Evolutionary conservation across 352 stramenopile species (phyloP), one percentile per base, ranked within the genome.

Genomic region (Phytophthora kernoviae): DNA sequence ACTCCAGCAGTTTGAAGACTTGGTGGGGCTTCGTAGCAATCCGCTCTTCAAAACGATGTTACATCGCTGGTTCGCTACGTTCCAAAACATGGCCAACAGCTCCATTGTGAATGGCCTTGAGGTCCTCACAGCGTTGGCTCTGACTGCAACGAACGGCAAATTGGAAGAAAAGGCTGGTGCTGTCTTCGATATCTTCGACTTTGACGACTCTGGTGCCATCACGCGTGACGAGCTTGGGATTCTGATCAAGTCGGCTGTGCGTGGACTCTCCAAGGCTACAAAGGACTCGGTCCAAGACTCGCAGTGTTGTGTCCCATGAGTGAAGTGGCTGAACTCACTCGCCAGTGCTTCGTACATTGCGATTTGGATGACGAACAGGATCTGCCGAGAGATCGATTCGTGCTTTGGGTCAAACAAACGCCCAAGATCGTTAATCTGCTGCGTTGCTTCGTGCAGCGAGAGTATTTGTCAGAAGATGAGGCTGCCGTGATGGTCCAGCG

Each of bases 161-260:
- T 50, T 88, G 5, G 55, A 74, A 4, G 80, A 90, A 58, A 90
- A 90, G 24, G 68, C 77, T 6, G 63, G 64, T 15, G 69, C 75
- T n/a, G 67, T 90, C 0, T 92, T 92, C 27, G 81, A 88, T 45
- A 69, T 88, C 17, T 92, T 92, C 36, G 83, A 92, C 63, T 92
- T 92, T 58, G 79, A 92, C 54, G 64, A 75, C 20, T 88, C 79
- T 8, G 62, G 73, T 6, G 57, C 72, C 43, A 85, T 92, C 57
- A 92, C 83, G n/a, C 66, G 84, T 34, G 83, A 92, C 34, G 83
- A 92, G 59, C 77, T 92, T 20, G 77, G 76, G 17, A 90, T 92
- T 53, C 50, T 92, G 8, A 65, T 90, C 59, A 92, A 90, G 63
- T 92, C 79, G 11, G 75, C 72, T 6, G 56, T 90, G 17, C 83